Conservation (phyloP, 805 yeast genomes). For the Saturnispora dispora region DNA sequence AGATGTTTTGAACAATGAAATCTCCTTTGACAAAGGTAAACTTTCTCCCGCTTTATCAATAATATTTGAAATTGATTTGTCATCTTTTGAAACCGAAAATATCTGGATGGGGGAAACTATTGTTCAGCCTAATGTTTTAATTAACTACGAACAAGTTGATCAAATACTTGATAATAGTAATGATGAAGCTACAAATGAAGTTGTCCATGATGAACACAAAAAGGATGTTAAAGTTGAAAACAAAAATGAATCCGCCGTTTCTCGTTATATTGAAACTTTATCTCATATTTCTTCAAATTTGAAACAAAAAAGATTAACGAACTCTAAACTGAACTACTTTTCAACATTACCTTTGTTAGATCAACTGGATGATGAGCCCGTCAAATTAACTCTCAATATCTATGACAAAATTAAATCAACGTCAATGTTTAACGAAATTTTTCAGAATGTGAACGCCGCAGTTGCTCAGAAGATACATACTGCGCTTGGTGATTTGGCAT, state of each 20-base stretch:
- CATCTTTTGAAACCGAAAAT: constrained; percentile 61
- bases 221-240: constrained; percentile 15
- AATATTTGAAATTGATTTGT: constrained; percentile 68
- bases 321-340: constrained; percentile 36
- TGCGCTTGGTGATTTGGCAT: constrained; percentile 67
- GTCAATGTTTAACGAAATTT: constrained; percentile 62
- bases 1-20: constrained; percentile 44
- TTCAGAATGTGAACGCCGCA: constrained; percentile 72
- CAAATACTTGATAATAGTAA: constrained; percentile 29
- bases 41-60: constrained; percentile 65
- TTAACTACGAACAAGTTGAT: constrained; percentile 49
- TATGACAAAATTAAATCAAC: constrained; percentile 52
- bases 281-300: constrained; percentile 59
- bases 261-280: constrained; percentile 51
- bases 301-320: constrained; percentile 55
- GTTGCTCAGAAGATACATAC: constrained; percentile 76
- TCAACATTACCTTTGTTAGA: constrained; percentile 60
- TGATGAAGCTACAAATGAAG: not conserved
- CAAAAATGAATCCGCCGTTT: constrained; percentile 48
- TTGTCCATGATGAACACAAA: constrained; percentile 7
- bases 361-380: constrained; percentile 79
- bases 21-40: constrained; percentile 54
- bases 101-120: constrained; percentile 69
- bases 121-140: constrained; percentile 52
- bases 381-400: constrained; percentile 60